Conservation (phyloP, 805 yeast genomes). For the Metschnikowia kunwiensis region DNA sequence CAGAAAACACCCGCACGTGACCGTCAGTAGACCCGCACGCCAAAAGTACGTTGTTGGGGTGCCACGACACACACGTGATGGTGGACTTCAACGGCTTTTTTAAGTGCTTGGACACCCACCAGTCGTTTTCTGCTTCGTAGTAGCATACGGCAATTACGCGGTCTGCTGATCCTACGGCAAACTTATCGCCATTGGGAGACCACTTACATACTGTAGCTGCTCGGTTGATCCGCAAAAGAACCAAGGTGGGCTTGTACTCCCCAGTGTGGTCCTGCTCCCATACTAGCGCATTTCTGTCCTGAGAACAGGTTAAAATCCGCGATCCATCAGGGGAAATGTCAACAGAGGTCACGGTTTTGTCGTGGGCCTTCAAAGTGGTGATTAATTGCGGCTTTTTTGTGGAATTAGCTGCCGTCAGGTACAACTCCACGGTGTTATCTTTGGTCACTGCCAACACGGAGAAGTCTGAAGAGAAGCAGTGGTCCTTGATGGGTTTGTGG, state of each 20-base stretch:
- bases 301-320: constrained; percentile 92
- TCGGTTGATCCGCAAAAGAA: constrained; percentile 84
- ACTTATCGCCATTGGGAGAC: constrained; percentile 93
- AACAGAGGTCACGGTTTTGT: constrained; percentile 90
- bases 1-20: constrained; percentile 83
- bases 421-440: constrained; percentile 71
- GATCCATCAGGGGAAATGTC: constrained; percentile 82
- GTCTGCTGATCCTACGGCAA: constrained; percentile 97
- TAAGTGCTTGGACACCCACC: constrained; percentile 99
- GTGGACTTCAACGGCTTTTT: constrained; percentile 93
- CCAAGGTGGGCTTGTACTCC: constrained; percentile 79
- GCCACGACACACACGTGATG: constrained; percentile 83
- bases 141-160: constrained; percentile 93
- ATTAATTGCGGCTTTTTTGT: constrained; percentile 53
- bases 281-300: constrained; percentile 95
- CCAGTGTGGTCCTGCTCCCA: constrained; percentile 75
- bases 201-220: constrained; percentile 94
- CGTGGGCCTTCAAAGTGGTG: constrained; percentile 76
- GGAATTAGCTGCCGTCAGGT: constrained; percentile 46
- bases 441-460: constrained; percentile 74
- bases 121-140: constrained; percentile 92
- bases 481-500: constrained; percentile 85
- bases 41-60: constrained; percentile 82
- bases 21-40: constrained; percentile 94
- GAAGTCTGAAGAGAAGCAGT: constrained; percentile 73